A percentile compares a stretch with the other conserved stretches of the same genome.
These are phyloP conservation scores for Nothophoma quercina DNA, from an alignment of 2,329 filamentous ascomycete genomes.

Conservation along the genomic window DNA sequence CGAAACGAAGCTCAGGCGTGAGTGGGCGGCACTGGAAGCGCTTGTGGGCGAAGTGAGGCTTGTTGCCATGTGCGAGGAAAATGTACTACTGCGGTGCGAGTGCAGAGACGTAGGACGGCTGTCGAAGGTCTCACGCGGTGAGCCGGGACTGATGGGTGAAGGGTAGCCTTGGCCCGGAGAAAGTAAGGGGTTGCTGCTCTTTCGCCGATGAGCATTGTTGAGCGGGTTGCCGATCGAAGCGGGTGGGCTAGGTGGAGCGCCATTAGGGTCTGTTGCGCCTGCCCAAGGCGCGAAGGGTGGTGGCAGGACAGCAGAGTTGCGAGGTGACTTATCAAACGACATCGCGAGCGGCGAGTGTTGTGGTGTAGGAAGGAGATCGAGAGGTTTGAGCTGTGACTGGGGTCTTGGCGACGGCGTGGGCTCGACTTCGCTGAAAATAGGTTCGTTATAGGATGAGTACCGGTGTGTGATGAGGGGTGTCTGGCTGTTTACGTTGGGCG, in stretches of 20 bases:
- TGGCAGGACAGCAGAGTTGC: conserved; percentile 23
- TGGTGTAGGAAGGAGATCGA: conserved; percentile 31
- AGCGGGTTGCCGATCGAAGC: conserved; percentile 16
- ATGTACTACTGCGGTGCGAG: conserved; percentile 25
- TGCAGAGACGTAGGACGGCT: conserved; percentile 27
- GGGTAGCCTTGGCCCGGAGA: conserved; percentile 3
- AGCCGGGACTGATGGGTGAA: conserved; percentile 10
- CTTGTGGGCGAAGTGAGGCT: conserved; percentile 18
- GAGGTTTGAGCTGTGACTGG: conserved; percentile 18
- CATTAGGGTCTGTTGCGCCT: conserved; percentile 6
- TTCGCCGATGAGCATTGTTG: conserved; percentile 16
- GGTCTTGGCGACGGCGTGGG: conserved; percentile 9
- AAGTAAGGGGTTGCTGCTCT: conserved; percentile 14
- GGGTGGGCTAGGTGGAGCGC: conserved; percentile 29
- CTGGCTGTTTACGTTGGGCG: conserved; percentile 22
- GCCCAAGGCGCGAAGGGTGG: conserved; percentile 36
- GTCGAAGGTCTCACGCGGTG: conserved; percentile 6
- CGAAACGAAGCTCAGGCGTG: conserved; percentile 13
- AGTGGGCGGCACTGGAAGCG: conserved; percentile 17
- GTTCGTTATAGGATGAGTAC: conserved; percentile 8
- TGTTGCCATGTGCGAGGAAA: conserved; percentile 18
- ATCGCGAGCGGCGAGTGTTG: conserved; percentile 31
- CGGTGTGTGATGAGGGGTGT: conserved; percentile 20
- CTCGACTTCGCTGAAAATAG: neutral
- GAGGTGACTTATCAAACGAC: conserved; percentile 14